A percentile compares a stretch with the other conserved stretches of the same genome.
These are phyloP conservation scores for Phytopythium boreale DNA, from an alignment of 352 stramenopile genomes.

Conservation along the genomic window DNA sequence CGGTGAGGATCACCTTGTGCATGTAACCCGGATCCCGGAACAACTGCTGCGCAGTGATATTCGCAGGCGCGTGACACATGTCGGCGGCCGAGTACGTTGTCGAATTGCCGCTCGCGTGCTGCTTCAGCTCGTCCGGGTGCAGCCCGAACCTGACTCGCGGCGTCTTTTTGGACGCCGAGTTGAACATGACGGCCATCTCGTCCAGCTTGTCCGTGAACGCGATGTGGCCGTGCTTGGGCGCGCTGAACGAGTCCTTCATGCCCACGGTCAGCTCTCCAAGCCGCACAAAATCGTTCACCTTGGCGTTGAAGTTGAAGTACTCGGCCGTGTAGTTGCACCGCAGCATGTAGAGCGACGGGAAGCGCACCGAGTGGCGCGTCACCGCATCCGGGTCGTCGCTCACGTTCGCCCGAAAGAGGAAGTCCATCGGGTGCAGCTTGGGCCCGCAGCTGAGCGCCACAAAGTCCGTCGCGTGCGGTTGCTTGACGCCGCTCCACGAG, in stretches of 20 bases:
- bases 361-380: conserved; percentile 41
- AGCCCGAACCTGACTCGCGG: conserved; percentile 48
- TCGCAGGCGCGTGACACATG: conserved; percentile 66
- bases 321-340: conserved; percentile 63
- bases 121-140: conserved; percentile 19
- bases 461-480: conserved; percentile 57
- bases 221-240: conserved; percentile 73
- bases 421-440: conserved; percentile 44
- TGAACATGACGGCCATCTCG: conserved; percentile 81
- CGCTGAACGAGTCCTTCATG: conserved; percentile 54
- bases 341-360: conserved; percentile 74
- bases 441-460: conserved; percentile 67
- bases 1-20: conserved; percentile 70
- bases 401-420: conserved; percentile 37
- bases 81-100: conserved; percentile 66
- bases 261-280: conserved; percentile 41
- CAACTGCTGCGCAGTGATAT: conserved; percentile 50
- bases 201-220: conserved; percentile 45
- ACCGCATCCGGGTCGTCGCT: conserved; percentile 24
- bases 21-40: conserved; percentile 81
- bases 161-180: conserved; percentile 55
- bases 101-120: conserved; percentile 32
- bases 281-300: conserved; percentile 30
- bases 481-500: conserved; percentile 46
- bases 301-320: conserved; percentile 59